These are phyloP conservation scores for Camelina neglecta DNA, from an alignment of 345 rosid genomes.

Conservation along the genomic window DNA sequence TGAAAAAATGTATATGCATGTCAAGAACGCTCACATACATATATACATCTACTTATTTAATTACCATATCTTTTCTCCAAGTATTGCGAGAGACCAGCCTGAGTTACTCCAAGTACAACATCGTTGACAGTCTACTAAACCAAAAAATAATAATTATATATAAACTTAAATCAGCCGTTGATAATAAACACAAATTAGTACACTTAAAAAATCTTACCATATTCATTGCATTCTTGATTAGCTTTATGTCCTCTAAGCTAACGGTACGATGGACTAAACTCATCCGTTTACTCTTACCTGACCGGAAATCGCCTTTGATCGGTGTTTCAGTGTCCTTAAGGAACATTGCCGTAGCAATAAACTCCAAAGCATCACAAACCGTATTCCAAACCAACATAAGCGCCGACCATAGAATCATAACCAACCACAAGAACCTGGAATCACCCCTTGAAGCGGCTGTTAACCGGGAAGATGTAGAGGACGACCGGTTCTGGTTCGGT, in stretches of 20 bases:
- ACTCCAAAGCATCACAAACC: constrained; percentile 51
- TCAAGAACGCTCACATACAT: too few relatives aligned
- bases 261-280: constrained; percentile 54
- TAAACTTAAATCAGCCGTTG: neutral
- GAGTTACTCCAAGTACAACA: constrained; percentile 66
- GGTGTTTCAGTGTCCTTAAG: constrained; percentile 62
- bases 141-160: neutral
- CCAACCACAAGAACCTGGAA: constrained; percentile 46
- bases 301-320: constrained; percentile 48
- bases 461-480: neutral
- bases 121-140: constrained; percentile 71
- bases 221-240: constrained; percentile 40
- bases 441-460: constrained; percentile 18
- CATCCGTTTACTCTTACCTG: constrained; percentile 30
- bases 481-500: constrained; percentile 44
- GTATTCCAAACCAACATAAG: constrained; percentile 56
- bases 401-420: constrained; percentile 51
- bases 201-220: constrained; percentile 41
- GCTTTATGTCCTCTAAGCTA: constrained; percentile 66
- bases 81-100: constrained; percentile 69
- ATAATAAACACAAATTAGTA: neutral
- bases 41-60: neutral
- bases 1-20: neutral
- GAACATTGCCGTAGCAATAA: constrained; percentile 53
- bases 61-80: constrained; percentile 61